Evolutionary conservation across 2,329 filamentous ascomycete species (phyloP).

Genomic region (Fusarium odoratissimum): DNA sequence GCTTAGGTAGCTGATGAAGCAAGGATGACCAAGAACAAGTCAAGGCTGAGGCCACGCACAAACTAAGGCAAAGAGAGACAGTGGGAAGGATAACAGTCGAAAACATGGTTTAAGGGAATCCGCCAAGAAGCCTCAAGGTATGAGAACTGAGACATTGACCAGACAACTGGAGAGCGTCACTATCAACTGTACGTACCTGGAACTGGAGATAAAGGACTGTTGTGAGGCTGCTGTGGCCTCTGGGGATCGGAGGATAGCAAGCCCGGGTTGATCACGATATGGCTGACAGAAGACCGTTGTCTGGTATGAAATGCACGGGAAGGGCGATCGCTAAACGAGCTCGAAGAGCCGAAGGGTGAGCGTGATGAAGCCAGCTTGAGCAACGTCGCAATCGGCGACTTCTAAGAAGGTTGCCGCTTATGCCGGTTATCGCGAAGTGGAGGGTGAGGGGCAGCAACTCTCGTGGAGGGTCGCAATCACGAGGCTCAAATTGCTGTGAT

Average conservation of each 20-base stretch:
- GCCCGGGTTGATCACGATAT: conserved; percentile 46
- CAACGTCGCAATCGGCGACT: conserved; percentile 42
- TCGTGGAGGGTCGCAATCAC: conserved; percentile 24
- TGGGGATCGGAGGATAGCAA: conserved; percentile 49
- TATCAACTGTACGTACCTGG: conserved; percentile 60
- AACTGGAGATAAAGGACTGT: conserved; percentile 61
- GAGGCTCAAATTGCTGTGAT: conserved; percentile 19
- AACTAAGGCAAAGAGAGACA: conserved; percentile 20
- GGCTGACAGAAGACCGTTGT: conserved; percentile 60
- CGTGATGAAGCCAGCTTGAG: conserved; percentile 64
- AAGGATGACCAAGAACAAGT: conserved; percentile 7
- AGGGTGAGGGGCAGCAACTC: conserved; percentile 6
- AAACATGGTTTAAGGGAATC: conserved; percentile 14
- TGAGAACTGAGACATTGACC: conserved; percentile 39
- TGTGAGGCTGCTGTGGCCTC: conserved; percentile 44
- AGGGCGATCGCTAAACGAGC: conserved; percentile 63
- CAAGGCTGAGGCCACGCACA: conserved; percentile 1
- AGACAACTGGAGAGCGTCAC: conserved; percentile 10
- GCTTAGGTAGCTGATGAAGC: conserved; percentile 3
- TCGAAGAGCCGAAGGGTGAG: conserved; percentile 64
- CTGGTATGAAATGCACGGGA: conserved; percentile 63
- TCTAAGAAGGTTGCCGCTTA: conserved; percentile 25
- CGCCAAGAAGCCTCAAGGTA: conserved; percentile 24
- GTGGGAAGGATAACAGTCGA: conserved; percentile 12
- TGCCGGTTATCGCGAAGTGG: conserved; percentile 11